phyloP scores from a whole-genome alignment of 2,329 filamentous ascomycete species.

The Huntiella bhutanensis region DNA sequence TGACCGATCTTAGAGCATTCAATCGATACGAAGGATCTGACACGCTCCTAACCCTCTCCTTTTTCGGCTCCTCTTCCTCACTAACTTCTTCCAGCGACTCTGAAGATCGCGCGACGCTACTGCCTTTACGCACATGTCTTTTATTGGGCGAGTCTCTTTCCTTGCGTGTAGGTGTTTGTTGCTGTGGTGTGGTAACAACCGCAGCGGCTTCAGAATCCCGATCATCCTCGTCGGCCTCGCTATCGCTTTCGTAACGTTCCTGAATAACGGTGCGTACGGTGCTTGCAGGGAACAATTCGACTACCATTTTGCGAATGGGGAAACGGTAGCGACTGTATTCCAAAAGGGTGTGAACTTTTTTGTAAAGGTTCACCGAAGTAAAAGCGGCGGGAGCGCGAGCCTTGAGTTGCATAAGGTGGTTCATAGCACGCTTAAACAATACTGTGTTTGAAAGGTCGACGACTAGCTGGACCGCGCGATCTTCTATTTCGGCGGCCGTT shows the following conservation, averaged over 20 bases:
- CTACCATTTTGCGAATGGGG: constrained; percentile 69
- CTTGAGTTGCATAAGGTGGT: constrained; percentile 65
- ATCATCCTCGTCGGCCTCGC: constrained; percentile 21
- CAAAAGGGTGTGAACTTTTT: constrained; percentile 65
- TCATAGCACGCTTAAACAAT: constrained; percentile 68
- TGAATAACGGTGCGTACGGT: constrained; percentile 74
- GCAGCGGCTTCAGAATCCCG: constrained; percentile 12
- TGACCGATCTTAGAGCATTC: constrained; percentile 2
- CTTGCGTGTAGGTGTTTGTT: background rate
- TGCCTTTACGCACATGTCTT: constrained; percentile 7
- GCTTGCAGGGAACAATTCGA: constrained; percentile 84
- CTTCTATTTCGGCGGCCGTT: constrained; percentile 37
- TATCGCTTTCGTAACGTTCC: constrained; percentile 44
- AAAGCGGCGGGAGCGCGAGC: constrained; percentile 58
- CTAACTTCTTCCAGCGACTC: constrained; percentile 7
- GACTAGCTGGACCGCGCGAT: constrained; percentile 68
- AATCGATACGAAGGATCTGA: constrained; percentile 20
- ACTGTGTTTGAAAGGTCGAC: constrained; percentile 87
- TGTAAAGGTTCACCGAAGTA: constrained; percentile 58
- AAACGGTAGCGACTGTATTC: constrained; percentile 82
- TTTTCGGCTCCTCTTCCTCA: constrained; percentile 23
- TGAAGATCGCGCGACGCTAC: constrained; percentile 3
- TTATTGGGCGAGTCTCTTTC: constrained; percentile 7
- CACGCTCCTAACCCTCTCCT: constrained; percentile 38
- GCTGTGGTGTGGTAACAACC: background rate